Percentiles rank a stretch among this genome's conserved stretches.
phyloP scores from a whole-genome alignment of 2,329 filamentous ascomycete genomes.

The Diplodia sapinea region DNA sequence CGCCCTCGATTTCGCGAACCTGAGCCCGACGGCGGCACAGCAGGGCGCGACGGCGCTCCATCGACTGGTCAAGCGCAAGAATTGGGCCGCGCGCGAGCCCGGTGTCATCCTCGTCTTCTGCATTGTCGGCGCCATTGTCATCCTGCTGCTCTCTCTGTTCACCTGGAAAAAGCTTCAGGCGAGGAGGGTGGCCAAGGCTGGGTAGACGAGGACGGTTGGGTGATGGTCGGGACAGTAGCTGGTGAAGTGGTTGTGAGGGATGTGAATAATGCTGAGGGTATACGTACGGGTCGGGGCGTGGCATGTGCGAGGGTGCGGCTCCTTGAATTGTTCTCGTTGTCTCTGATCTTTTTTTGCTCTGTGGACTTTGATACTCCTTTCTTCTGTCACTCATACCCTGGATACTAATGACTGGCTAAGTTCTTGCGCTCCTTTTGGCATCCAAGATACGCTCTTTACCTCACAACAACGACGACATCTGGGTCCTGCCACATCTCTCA shows the following conservation, averaged over 20 bases:
- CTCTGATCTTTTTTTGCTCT: background rate
- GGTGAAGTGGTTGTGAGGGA: too few relatives aligned
- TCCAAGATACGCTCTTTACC: too few relatives aligned
- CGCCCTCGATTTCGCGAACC: constrained; percentile 18
- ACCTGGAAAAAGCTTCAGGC: constrained; percentile 53
- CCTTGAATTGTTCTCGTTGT: background rate
- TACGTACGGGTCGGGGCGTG: background rate
- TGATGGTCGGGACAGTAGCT: too few relatives aligned
- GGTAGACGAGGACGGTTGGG: background rate
- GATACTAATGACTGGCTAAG: too few relatives aligned
- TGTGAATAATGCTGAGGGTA: background rate
- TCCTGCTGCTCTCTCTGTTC: constrained; percentile 59
- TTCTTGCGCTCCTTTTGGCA: too few relatives aligned
- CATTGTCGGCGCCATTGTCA: constrained; percentile 63
- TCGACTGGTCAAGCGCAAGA: constrained; percentile 57
- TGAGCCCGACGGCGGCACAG: background rate
- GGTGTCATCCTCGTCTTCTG: constrained; percentile 68
- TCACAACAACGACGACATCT: too few relatives aligned
- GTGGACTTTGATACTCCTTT: too few relatives aligned
- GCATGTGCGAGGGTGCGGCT: too few relatives aligned
- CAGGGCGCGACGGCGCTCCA: constrained; percentile 47
- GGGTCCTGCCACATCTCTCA: too few relatives aligned
- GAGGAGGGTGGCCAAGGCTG: constrained; percentile 30
- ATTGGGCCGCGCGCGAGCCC: constrained; percentile 63
- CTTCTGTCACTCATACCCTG: too few relatives aligned